A percentile compares a stretch with the other conserved stretches of the same genome.
Conservation (phyloP, 2,329 filamentous ascomycete species). For the Fonsecaea nubica region DNA sequence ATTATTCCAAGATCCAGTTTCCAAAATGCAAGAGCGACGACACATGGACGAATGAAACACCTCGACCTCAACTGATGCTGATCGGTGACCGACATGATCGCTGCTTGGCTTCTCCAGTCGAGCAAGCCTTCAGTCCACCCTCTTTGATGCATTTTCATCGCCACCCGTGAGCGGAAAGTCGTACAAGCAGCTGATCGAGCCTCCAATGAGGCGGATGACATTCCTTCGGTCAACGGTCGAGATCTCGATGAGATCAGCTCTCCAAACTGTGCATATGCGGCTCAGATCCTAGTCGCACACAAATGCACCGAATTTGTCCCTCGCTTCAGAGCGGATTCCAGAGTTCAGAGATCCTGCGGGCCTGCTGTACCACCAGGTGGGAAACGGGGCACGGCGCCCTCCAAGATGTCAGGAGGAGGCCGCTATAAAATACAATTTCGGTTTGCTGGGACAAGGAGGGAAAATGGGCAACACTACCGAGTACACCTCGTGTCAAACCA, state of each 20-base stretch:
- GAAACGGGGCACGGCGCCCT: background rate
- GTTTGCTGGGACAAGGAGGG: background rate
- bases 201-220: background rate
- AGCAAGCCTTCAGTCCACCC: background rate
- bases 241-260: conserved; percentile 3
- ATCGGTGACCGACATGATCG: conserved; percentile 7
- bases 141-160: background rate
- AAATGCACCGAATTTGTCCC: background rate
- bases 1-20: background rate
- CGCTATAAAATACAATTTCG: background rate
- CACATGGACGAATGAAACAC: background rate
- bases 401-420: background rate
- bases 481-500: background rate
- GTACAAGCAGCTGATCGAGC: background rate
- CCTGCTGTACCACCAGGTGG: background rate
- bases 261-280: background rate
- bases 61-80: background rate
- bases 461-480: background rate
- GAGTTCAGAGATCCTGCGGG: background rate
- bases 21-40: conserved; percentile 2
- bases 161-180: background rate
- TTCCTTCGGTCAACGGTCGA: background rate
- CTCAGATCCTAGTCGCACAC: background rate
- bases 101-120: conserved; percentile 1
- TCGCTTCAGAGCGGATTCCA: background rate